Evolutionary conservation across 1,284 basidiomycete genomes (phyloP), one percentile per base, ranked within the genome.

Genomic region (Trichosporon sp.): DNA sequence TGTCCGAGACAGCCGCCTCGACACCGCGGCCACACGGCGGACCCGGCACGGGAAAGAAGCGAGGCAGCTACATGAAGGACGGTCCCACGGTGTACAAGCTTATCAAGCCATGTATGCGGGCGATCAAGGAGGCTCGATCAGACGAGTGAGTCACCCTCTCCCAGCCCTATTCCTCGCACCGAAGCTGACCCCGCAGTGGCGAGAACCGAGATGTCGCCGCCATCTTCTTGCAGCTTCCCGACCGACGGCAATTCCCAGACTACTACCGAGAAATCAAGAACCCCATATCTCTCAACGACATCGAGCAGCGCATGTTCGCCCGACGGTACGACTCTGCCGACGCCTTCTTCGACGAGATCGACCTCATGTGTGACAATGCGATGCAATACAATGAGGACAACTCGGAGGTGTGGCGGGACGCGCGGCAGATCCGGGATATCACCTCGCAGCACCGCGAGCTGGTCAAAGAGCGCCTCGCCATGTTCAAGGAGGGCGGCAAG

Each of bases 311-410:
- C 78, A 88, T 96, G 67, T 88, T 92, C 66, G 85, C 85, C 63
- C 85, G 87, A 70, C 80, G 79, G 43, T 98, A 96, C 80, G 78
- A 86, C 14, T 87, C 89, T 6, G 86, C 93, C 54, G 88, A 91
- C 65, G 89, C 88, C 37, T 90, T 94, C 79, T 90, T 88, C 77
- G 87, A 88, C 67, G 95, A 96, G 79, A 89, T 95, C 66, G 92
- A 95, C 76, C 87, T 90, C 46, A 93, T 94, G 83, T 96, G 95
- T 83, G 88, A 87, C 78, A 98, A 98, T 81, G 95, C 95, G 21
- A 93, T 93, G 85, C 86, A 88, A 75, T 98, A 95, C 85, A 98
- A 98, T 82, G 87, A 90, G 81, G 90, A 91, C 80, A 92, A 91
- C 35, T 96, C 93, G 81, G 87, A 87, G 70, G 94, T 97, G 68